These are phyloP conservation scores for Claviceps citrina DNA, from an alignment of 2,329 filamentous ascomycete genomes.

Conservation along the genomic window DNA sequence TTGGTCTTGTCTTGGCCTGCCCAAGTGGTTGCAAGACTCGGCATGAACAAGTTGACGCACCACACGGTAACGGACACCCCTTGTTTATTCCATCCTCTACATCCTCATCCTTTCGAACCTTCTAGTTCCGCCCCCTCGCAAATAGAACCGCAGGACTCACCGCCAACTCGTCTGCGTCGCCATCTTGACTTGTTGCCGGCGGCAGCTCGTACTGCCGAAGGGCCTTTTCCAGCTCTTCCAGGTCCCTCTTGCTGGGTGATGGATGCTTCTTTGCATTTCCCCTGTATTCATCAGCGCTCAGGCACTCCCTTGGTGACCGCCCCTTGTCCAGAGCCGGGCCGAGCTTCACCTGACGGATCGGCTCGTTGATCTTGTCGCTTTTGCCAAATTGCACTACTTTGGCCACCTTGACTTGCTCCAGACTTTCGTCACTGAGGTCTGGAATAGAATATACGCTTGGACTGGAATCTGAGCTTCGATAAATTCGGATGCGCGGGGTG, in stretches of 20 bases:
- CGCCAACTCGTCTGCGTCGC: constrained; percentile 19
- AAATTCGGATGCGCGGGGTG: constrained; percentile 19
- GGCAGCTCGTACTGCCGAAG: constrained; percentile 19
- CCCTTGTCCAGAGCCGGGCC: not conserved
- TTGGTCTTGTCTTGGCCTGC: not conserved
- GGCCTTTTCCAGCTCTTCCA: constrained; percentile 23
- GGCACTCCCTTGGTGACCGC: not conserved
- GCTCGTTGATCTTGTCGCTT: not conserved
- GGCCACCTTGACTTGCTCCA: constrained; percentile 7
- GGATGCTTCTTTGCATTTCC: constrained; percentile 27
- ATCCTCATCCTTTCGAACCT: not conserved
- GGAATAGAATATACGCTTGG: not conserved
- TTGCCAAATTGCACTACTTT: constrained; percentile 6
- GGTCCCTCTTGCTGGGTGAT: constrained; percentile 26
- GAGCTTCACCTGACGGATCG: constrained; percentile 4
- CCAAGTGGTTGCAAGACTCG: not conserved
- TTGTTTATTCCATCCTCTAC: not conserved
- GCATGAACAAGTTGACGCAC: not conserved
- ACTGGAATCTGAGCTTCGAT: not conserved
- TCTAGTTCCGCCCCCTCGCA: constrained; percentile 16
- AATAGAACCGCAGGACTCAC: constrained; percentile 6
- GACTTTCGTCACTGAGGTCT: constrained; percentile 2
- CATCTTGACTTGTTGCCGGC: constrained; percentile 7
- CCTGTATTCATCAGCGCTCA: constrained; percentile 1
- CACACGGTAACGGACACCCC: not conserved